phyloP scores from a whole-genome alignment of 208 protist genomes.

The Leishmania lainsoni region DNA sequence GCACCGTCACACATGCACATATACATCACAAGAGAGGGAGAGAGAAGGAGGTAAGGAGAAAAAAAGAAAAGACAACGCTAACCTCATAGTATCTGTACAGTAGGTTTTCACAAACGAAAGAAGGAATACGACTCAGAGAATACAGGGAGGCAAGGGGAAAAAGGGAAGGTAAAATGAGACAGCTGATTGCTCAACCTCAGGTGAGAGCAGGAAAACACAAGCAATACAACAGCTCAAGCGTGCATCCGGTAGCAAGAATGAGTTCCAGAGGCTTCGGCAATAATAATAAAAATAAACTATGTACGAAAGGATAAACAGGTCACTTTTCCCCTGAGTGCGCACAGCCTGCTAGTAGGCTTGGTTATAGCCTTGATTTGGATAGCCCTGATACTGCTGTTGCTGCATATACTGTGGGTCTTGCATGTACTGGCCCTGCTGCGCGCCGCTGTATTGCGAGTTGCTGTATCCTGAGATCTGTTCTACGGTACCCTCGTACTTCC shows the following conservation, averaged over 20 bases:
- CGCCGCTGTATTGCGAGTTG: neutral
- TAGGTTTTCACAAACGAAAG: neutral
- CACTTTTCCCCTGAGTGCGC: neutral
- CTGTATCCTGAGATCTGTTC: neutral
- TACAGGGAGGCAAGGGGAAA: neutral
- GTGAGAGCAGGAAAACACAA: neutral
- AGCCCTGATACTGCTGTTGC: slow-evolving; percentile 20
- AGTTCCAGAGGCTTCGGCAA: neutral
- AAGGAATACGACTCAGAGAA: slow-evolving; percentile 2
- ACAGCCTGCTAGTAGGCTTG: slow-evolving; percentile 3
- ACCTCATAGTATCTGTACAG: slow-evolving; percentile 1
- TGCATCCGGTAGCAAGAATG: neutral
- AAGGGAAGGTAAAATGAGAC: neutral
- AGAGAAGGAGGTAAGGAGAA: neutral
- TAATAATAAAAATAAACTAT: slow-evolving; percentile 6
- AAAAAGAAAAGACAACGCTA: slow-evolving; percentile 12
- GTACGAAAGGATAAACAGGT: slow-evolving; percentile 1
- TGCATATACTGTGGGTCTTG: neutral
- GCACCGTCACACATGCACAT: neutral
- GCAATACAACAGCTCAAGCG: neutral
- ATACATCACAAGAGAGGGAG: slow-evolving; percentile 8
- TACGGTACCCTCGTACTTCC: neutral
- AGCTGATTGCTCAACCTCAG: neutral
- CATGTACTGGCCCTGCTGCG: neutral
- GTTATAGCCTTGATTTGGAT: slow-evolving; percentile 16